Evolutionary conservation across 1,139 yeast species (phyloP).

Genomic region (Hemisphaericaspora xylanilytica): DNA sequence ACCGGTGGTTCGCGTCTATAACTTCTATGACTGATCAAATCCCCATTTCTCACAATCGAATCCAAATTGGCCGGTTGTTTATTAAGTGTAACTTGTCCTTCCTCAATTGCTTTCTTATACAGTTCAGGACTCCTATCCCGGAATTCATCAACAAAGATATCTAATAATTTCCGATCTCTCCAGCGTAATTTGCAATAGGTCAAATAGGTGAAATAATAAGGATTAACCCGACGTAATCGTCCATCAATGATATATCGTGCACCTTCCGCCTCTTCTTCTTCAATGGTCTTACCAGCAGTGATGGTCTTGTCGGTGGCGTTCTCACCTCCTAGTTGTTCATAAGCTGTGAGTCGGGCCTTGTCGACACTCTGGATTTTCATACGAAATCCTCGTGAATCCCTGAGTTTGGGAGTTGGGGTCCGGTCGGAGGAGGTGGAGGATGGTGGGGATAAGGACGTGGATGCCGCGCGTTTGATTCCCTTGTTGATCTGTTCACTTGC

Average conservation of each 20-base stretch:
- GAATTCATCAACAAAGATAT: constrained; percentile 80
- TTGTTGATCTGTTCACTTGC: constrained; percentile 6
- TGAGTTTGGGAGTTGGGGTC: constrained; percentile 21
- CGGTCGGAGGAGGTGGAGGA: constrained; percentile 2
- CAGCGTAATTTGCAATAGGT: constrained; percentile 92
- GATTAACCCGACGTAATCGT: constrained; percentile 67
- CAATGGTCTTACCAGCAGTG: constrained; percentile 42
- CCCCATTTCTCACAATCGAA: constrained; percentile 75
- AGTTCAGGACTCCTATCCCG: constrained; percentile 73
- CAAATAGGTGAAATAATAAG: constrained; percentile 84
- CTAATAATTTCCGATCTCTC: constrained; percentile 77
- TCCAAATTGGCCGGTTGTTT: constrained; percentile 62
- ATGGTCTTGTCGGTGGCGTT: constrained; percentile 24
- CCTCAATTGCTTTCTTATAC: constrained; percentile 63
- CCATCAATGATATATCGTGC: constrained; percentile 55
- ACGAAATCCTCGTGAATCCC: constrained; percentile 52
- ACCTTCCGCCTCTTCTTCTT: constrained; percentile 54
- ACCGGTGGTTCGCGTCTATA: constrained; percentile 95
- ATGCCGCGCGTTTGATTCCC: constrained; percentile 24
- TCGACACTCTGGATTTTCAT: constrained; percentile 47
- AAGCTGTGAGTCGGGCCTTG: constrained; percentile 39
- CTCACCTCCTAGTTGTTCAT: constrained; percentile 40
- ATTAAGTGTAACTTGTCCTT: constrained; percentile 75
- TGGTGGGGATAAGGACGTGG: constrained; percentile 11
- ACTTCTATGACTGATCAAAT: constrained; percentile 73